phyloP scores from a whole-genome alignment of 2,329 filamentous ascomycete species.

The Colletotrichum sp. region DNA sequence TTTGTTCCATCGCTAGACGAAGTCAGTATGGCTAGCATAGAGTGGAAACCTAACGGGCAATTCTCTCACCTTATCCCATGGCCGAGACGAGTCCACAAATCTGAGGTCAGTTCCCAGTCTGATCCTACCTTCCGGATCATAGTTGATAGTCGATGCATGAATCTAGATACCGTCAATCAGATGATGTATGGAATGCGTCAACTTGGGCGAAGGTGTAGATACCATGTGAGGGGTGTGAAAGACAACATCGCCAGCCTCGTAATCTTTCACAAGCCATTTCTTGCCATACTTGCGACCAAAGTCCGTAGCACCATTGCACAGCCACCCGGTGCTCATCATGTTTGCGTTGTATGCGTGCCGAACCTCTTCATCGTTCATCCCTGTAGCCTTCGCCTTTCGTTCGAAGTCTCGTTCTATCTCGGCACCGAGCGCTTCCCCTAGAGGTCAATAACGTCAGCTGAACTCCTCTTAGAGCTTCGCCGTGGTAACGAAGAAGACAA shows the following conservation, averaged over 20 bases:
- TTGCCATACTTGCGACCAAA: conserved; percentile 31
- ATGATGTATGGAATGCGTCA: accelerated
- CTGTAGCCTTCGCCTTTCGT: conserved; percentile 41
- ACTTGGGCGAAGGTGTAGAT: not conserved
- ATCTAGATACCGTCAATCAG: conserved; percentile 26
- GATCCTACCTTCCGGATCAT: conserved; percentile 54
- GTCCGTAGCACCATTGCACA: conserved; percentile 37
- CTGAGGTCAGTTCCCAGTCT: conserved; percentile 60
- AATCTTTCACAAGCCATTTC: conserved; percentile 39
- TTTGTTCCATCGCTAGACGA: not conserved
- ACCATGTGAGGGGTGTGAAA: conserved; percentile 40
- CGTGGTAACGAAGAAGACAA: not conserved
- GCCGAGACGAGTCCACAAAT: conserved; percentile 53
- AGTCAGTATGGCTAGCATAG: not conserved
- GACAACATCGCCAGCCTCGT: conserved; percentile 44
- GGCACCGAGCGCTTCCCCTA: conserved; percentile 27
- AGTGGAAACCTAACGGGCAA: accelerated
- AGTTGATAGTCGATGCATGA: conserved; percentile 61
- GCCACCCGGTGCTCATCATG: conserved; percentile 60
- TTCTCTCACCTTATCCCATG: conserved; percentile 48
- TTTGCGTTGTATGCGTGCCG: conserved; percentile 59
- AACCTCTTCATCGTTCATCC: conserved; percentile 55
- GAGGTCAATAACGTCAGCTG: accelerated
- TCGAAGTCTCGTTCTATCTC: conserved; percentile 50
- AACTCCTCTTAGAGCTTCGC: not conserved